A percentile compares a stretch with the other conserved stretches of the same genome.
Evolutionary conservation across 1,139 yeast species (phyloP).

Genomic region (Saccharomyces hybrid): DNA sequence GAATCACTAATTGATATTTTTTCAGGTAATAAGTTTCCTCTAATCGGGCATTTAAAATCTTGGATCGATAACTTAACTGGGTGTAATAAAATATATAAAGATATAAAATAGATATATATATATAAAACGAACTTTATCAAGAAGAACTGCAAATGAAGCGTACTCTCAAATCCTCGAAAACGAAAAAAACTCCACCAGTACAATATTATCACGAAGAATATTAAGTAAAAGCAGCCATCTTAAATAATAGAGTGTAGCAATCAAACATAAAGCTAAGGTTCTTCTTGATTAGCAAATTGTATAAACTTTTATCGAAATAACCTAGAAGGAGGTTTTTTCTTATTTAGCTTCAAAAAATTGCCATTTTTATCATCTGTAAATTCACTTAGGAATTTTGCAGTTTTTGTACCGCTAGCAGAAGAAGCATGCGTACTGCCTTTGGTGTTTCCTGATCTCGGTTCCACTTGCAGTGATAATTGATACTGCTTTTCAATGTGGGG

Average conservation of each 20-base stretch:
- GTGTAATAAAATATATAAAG: not conserved
- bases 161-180: not conserved
- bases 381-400: slow-evolving; percentile 4
- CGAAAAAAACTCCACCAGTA: not conserved
- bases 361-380: slow-evolving; percentile 9
- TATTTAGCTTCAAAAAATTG: slow-evolving; percentile 10
- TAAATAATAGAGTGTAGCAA: not conserved
- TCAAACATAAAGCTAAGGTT: not conserved
- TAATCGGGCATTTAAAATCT: not conserved
- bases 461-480: slow-evolving; percentile 60
- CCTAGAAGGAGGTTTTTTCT: slow-evolving; percentile 13
- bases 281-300: not conserved
- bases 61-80: not conserved
- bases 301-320: slow-evolving; percentile 5
- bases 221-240: not conserved
- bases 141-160: not conserved
- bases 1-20: not conserved
- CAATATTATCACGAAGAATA: not conserved
- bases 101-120: not conserved
- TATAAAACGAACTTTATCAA: not conserved
- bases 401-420: slow-evolving; percentile 7
- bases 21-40: not conserved
- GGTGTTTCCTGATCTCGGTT: slow-evolving; percentile 3
- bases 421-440: slow-evolving; percentile 3
- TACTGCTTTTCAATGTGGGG: slow-evolving; percentile 80